Percentiles rank a stretch among this genome's conserved stretches.
phyloP scores from a whole-genome alignment of 208 protist genomes.

The Wallacemonas sp. region DNA sequence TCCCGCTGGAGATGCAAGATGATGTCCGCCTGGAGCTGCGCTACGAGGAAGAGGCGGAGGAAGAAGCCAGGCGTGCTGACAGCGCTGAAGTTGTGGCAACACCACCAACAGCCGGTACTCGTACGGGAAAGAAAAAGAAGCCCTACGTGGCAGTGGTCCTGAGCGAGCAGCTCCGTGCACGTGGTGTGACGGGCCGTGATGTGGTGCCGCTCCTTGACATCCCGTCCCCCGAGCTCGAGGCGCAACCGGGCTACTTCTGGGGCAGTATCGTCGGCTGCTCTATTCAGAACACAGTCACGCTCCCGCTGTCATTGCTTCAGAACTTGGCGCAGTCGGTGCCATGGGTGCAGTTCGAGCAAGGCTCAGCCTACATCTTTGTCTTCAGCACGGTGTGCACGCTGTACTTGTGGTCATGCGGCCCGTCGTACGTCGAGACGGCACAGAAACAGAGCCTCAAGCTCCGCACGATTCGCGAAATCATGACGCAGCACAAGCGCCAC shows the following conservation, averaged over 20 bases:
- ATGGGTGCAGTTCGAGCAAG: conserved; percentile 49
- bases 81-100: background rate
- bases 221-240: conserved; percentile 49
- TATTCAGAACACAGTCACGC: conserved; percentile 75
- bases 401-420: conserved; percentile 52
- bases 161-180: conserved; percentile 21
- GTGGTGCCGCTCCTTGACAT: conserved; percentile 49
- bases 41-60: conserved; percentile 29
- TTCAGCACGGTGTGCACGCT: conserved; percentile 60
- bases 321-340: conserved; percentile 49
- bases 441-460: conserved; percentile 49
- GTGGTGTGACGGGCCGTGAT: conserved; percentile 48
- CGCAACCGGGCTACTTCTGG: conserved; percentile 59
- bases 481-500: conserved; percentile 49
- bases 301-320: conserved; percentile 70
- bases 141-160: conserved; percentile 31
- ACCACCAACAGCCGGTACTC: too few relatives aligned
- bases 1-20: conserved; percentile 44
- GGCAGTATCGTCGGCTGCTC: conserved; percentile 53
- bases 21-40: conserved; percentile 48
- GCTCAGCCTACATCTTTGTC: conserved; percentile 77
- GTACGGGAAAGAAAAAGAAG: conserved; percentile 3
- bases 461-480: conserved; percentile 50
- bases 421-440: conserved; percentile 49
- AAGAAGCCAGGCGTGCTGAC: background rate